Conservation (phyloP, 2,329 filamentous ascomycete species). For the Drechslerella coelobrocha region DNA sequence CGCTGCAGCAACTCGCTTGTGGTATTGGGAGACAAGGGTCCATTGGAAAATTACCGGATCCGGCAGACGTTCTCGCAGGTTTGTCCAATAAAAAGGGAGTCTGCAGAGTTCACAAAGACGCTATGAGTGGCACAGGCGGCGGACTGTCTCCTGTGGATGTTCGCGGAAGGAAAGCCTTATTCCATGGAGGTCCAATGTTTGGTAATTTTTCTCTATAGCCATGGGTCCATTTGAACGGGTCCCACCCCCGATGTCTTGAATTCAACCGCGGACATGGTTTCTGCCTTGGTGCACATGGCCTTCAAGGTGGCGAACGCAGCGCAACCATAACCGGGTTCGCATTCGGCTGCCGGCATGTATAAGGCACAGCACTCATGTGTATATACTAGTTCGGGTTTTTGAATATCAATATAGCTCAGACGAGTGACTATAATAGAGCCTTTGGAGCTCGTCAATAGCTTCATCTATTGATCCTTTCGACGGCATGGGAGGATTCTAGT, state of each 20-base stretch:
- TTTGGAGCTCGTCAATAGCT: too few relatives aligned
- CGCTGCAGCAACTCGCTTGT: conserved; percentile 17
- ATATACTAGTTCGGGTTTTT: too few relatives aligned
- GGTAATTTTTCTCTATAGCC: neutral
- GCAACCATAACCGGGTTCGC: neutral
- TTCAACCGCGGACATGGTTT: too few relatives aligned
- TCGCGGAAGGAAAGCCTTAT: too few relatives aligned
- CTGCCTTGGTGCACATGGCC: too few relatives aligned
- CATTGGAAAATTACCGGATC: neutral
- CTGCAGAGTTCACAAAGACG: neutral
- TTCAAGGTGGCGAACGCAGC: too few relatives aligned
- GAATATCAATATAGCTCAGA: neutral
- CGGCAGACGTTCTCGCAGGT: neutral
- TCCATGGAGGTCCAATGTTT: neutral
- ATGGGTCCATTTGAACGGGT: neutral
- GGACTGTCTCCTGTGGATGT: neutral
- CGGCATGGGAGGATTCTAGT: too few relatives aligned
- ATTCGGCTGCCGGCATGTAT: neutral
- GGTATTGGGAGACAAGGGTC: conserved; percentile 11
- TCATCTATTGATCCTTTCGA: too few relatives aligned
- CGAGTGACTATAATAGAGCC: neutral
- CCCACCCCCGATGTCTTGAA: too few relatives aligned
- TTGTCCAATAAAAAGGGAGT: neutral
- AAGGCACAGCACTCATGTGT: too few relatives aligned
- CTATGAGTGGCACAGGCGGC: neutral